Percentiles rank a stretch among this genome's conserved stretches.
phyloP scores from a whole-genome alignment of 352 stramenopile species.

The Labyrinthula sp. region DNA sequence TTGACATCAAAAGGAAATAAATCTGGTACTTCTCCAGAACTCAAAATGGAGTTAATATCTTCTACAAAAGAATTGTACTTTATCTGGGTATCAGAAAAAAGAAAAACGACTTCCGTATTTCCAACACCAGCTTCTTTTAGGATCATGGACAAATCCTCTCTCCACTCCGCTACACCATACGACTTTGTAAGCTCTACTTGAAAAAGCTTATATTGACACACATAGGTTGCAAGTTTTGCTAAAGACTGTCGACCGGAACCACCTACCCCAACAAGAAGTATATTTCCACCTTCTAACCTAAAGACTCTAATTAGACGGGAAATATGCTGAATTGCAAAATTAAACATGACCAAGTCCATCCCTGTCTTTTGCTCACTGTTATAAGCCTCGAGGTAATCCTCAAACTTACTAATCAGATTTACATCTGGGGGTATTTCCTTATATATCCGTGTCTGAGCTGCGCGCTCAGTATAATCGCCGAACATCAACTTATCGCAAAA shows the following conservation, averaged over 20 bases:
- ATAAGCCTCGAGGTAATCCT: constrained; percentile 66
- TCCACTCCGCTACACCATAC: constrained; percentile 73
- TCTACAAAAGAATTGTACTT: constrained; percentile 82
- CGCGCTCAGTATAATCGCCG: constrained; percentile 54
- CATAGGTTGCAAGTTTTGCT: constrained; percentile 67
- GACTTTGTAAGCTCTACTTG: constrained; percentile 85
- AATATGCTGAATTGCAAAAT: constrained; percentile 80
- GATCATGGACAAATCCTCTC: constrained; percentile 76
- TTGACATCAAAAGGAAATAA: constrained; percentile 72
- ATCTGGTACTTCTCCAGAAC: constrained; percentile 77
- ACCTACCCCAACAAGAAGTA: constrained; percentile 69
- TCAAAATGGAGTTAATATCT: constrained; percentile 88
- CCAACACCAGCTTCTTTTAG: constrained; percentile 62
- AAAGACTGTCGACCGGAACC: constrained; percentile 68
- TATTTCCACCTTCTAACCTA: constrained; percentile 76
- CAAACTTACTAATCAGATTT: constrained; percentile 50
- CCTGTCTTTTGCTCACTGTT: constrained; percentile 68
- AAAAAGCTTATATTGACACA: constrained; percentile 62
- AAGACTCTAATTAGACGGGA: constrained; percentile 66
- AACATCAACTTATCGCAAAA: constrained; percentile 61
- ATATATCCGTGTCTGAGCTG: constrained; percentile 30
- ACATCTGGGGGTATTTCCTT: constrained; percentile 43
- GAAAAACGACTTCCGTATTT: constrained; percentile 57
- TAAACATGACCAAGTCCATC: constrained; percentile 86
- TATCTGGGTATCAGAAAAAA: constrained; percentile 83